phyloP scores from a whole-genome alignment of 257 asterid genomes.

The Forsythia suspensa region DNA sequence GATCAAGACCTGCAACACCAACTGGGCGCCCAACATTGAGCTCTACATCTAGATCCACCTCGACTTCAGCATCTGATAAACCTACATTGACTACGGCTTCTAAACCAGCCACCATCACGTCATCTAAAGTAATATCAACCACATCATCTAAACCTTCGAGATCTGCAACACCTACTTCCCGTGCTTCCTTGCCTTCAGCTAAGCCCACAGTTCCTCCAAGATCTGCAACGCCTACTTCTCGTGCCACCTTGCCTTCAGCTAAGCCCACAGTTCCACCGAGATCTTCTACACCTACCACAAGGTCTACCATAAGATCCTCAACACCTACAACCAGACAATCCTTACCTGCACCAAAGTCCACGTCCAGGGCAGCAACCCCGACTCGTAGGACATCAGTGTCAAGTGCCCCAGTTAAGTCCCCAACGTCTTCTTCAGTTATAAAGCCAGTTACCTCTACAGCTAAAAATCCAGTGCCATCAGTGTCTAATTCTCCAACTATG shows the following conservation, averaged over 20 bases:
- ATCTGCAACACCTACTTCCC: conserved; percentile 89
- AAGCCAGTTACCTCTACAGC: conserved; percentile 27
- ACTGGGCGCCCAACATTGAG: conserved; percentile 47
- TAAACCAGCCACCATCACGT: conserved; percentile 42
- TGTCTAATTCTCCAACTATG: conserved; percentile 53
- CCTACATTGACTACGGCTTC: conserved; percentile 37
- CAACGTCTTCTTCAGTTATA: conserved; percentile 30
- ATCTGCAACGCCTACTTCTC: conserved; percentile 83
- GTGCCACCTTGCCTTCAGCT: conserved; percentile 71
- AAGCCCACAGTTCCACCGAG: conserved; percentile 63
- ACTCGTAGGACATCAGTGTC: conserved; percentile 44
- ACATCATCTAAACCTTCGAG: conserved; percentile 69
- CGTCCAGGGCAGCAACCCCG: conserved; percentile 49
- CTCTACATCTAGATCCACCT: conserved; percentile 41
- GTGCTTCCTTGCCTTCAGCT: conserved; percentile 49
- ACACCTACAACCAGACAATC: conserved; percentile 44
- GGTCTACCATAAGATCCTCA: conserved; percentile 46
- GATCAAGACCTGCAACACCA: conserved; percentile 57
- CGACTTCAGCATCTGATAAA: conserved; percentile 40
- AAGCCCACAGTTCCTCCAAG: conserved; percentile 71
- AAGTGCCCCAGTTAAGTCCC: conserved; percentile 24
- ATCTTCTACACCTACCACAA: conserved; percentile 49
- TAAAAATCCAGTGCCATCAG: conserved; percentile 34
- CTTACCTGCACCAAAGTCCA: conserved; percentile 38
- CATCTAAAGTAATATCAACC: conserved; percentile 49